These are phyloP conservation scores for Candida sanyaensis DNA, from an alignment of 1,139 yeast genomes.

Conservation along the genomic window DNA sequence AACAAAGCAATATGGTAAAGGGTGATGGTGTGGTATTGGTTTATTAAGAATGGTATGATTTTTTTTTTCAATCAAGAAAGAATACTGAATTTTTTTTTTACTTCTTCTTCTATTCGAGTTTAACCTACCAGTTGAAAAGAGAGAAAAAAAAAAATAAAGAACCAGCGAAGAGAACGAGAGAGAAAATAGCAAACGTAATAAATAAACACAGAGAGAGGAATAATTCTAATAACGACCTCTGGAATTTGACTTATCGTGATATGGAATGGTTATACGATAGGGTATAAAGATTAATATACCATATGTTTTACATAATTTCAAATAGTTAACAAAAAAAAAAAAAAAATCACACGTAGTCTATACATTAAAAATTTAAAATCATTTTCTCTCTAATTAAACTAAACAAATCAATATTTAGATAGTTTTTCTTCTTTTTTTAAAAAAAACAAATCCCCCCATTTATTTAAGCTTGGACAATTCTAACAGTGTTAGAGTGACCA, in stretches of 20 bases:
- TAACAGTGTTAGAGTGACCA: slow-evolving; percentile 98
- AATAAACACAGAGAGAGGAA: background rate
- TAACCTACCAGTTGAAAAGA: too few relatives aligned
- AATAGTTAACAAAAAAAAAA: too few relatives aligned
- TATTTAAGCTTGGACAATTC: slow-evolving; percentile 57
- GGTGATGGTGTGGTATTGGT: background rate
- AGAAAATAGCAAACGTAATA: background rate
- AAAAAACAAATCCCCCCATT: background rate
- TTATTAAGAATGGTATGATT: too few relatives aligned
- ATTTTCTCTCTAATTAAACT: background rate
- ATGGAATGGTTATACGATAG: too few relatives aligned
- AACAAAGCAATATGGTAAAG: too few relatives aligned
- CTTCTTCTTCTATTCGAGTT: background rate
- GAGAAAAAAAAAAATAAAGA: background rate
- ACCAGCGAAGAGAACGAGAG: background rate
- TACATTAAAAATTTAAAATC: slow-evolving; percentile 1
- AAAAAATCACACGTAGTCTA: slow-evolving; percentile 1
- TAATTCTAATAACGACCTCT: too few relatives aligned
- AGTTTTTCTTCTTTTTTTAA: too few relatives aligned
- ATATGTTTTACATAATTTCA: too few relatives aligned
- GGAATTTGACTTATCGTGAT: too few relatives aligned
- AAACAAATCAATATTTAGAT: slow-evolving; percentile 3
- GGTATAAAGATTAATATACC: too few relatives aligned
- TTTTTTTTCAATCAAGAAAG: too few relatives aligned
- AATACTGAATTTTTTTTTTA: background rate